These are phyloP conservation scores for Fusarium mundagurra DNA, from an alignment of 2,329 filamentous ascomycete genomes.

Conservation along the genomic window DNA sequence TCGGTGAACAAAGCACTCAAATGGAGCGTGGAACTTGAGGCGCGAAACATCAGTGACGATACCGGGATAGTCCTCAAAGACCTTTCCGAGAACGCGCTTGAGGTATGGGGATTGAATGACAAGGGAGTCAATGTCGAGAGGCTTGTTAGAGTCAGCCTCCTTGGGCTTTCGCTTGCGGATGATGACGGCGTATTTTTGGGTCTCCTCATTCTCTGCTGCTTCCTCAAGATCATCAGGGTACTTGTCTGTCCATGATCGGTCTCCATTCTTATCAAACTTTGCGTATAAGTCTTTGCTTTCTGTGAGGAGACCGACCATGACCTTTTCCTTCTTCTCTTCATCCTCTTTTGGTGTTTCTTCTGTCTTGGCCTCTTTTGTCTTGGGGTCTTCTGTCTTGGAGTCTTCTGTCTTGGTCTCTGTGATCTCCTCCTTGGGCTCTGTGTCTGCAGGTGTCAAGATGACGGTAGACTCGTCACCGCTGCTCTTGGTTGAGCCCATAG, in stretches of 20 bases:
- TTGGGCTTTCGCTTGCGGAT: constrained; percentile 63
- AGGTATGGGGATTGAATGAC: constrained; percentile 71
- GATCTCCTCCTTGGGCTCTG: constrained; percentile 22
- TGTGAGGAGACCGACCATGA: constrained; percentile 49
- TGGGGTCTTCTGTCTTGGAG: constrained; percentile 12
- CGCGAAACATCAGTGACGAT: constrained; percentile 68
- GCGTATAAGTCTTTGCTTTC: constrained; percentile 56
- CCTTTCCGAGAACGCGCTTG: constrained; percentile 63
- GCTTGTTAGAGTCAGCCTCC: constrained; percentile 67
- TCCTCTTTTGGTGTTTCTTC: constrained; percentile 11
- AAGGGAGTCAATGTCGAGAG: constrained; percentile 69
- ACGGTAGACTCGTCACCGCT: constrained; percentile 36
- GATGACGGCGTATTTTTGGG: constrained; percentile 68
- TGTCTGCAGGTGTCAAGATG: constrained; percentile 36
- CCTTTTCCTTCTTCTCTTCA: constrained; percentile 34
- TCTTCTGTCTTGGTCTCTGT: constrained; percentile 19
- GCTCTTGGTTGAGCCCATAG: constrained; percentile 36
- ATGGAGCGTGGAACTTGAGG: constrained; percentile 68
- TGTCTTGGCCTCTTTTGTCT: constrained; percentile 9
- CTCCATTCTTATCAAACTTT: constrained; percentile 58
- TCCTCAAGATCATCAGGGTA: constrained; percentile 64
- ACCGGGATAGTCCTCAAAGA: constrained; percentile 68
- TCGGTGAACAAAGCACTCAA: constrained; percentile 72
- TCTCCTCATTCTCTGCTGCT: constrained; percentile 69
- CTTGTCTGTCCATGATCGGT: constrained; percentile 65